Percentiles rank a stretch among this genome's conserved stretches.
phyloP scores from a whole-genome alignment of 768 basidiomycete species.

The Pseudohyphozyma bogoriensis region DNA sequence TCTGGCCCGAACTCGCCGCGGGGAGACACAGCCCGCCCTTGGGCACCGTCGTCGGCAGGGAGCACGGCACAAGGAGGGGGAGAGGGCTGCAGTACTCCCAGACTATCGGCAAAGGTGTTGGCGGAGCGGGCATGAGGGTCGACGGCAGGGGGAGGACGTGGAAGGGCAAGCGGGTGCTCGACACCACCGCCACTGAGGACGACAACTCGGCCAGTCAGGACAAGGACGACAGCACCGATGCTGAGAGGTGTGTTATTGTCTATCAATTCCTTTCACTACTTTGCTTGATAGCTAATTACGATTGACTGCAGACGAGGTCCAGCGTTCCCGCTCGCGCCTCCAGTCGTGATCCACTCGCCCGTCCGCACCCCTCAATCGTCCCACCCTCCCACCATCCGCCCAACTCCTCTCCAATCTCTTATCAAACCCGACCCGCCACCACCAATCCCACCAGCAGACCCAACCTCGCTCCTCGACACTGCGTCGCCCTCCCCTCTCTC shows the following conservation, averaged over 20 bases:
- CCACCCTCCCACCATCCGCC: neutral
- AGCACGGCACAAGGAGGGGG: conserved; percentile 38
- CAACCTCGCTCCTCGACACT: neutral
- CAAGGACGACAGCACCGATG: neutral
- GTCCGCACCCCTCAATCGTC: conserved; percentile 7
- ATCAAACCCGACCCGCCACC: neutral
- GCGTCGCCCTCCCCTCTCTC: neutral
- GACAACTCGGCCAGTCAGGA: neutral
- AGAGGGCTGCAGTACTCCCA: conserved; percentile 64
- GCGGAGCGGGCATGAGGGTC: conserved; percentile 67
- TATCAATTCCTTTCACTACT: too few relatives aligned
- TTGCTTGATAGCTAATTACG: too few relatives aligned
- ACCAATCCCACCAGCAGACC: neutral
- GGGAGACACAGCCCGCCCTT: conserved; percentile 27
- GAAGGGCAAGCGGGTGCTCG: conserved; percentile 40
- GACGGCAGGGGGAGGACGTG: conserved; percentile 42
- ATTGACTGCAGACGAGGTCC: too few relatives aligned
- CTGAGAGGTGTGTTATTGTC: too few relatives aligned
- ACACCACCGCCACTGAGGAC: neutral
- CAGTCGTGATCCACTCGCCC: conserved; percentile 25
- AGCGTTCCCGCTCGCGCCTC: neutral
- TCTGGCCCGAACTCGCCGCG: conserved; percentile 74
- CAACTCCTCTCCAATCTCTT: neutral
- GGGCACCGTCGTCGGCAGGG: conserved; percentile 41
- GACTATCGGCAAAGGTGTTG: conserved; percentile 63